Evolutionary conservation across 2,329 filamentous ascomycete genomes (phyloP).

Genomic region (Pestalotiopsis sp.): DNA sequence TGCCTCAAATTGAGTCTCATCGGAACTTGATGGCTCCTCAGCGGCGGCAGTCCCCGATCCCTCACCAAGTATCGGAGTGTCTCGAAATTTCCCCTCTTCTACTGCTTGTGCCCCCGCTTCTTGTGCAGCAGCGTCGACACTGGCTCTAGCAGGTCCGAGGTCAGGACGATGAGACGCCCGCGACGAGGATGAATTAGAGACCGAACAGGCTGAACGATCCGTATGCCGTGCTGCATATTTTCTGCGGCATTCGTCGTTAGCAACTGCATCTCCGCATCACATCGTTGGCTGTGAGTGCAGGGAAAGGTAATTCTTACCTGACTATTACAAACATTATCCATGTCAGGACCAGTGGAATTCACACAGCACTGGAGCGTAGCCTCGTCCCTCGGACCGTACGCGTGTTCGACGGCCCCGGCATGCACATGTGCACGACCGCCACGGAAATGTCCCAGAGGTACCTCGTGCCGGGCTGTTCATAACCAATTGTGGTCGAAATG

Average conservation of each 20-base stretch:
- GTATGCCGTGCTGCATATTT: conserved; percentile 24
- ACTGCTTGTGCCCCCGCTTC: conserved; percentile 15
- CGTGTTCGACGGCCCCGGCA: not conserved
- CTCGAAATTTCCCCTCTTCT: no score
- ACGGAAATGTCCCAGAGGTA: not conserved
- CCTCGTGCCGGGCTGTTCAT: no score
- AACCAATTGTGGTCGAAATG: no score
- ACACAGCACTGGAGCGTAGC: not conserved
- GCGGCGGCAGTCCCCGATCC: not conserved
- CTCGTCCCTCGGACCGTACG: not conserved
- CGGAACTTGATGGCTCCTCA: not conserved
- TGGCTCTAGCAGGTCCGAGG: conserved; percentile 20
- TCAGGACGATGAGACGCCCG: conserved; percentile 20
- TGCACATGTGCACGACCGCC: not conserved
- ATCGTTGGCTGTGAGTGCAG: no score
- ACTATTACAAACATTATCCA: not conserved
- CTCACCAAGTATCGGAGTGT: not conserved
- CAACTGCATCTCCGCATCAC: rapidly evolving
- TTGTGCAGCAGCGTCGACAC: conserved; percentile 16
- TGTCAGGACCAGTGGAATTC: not conserved
- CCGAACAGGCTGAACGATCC: conserved; percentile 30
- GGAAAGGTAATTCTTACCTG: not conserved
- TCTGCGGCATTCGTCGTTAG: conserved; percentile 23
- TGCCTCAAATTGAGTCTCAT: not conserved
- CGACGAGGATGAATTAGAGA: conserved; percentile 24